A percentile compares a stretch with the other conserved stretches of the same genome.
phyloP scores from a whole-genome alignment of 1,284 basidiomycete species.

The Neotropicomus parvogracilis region DNA sequence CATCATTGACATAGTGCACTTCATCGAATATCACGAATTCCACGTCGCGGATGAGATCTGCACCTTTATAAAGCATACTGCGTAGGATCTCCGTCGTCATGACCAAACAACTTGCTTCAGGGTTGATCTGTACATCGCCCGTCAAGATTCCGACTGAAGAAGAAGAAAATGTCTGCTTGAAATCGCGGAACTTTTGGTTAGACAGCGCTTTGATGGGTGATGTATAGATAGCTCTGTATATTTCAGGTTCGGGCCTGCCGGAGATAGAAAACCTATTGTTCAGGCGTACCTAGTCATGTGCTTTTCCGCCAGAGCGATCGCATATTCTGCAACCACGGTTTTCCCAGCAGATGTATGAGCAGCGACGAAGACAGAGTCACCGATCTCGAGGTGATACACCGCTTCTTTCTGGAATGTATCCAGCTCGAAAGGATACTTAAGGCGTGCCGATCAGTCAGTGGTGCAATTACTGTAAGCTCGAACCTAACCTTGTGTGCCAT shows the following conservation, averaged over 20 bases:
- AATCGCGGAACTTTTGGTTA: conserved; percentile 99
- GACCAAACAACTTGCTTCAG: conserved; percentile 94
- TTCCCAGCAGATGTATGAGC: conserved; percentile 99
- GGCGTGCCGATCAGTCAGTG: conserved; percentile 34
- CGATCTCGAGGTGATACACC: conserved; percentile 95
- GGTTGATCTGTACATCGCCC: conserved; percentile 99
- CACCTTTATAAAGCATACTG: conserved; percentile 98
- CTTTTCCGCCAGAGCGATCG: conserved; percentile 92
- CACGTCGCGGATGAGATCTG: conserved; percentile 96
- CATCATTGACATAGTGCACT: conserved; percentile 99
- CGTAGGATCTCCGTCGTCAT: conserved; percentile 99
- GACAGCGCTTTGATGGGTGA: conserved; percentile 98
- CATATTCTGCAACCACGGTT: conserved; percentile 98
- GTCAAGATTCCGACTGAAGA: conserved; percentile 95
- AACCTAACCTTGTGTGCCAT: conserved; percentile 77
- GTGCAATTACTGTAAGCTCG: conserved; percentile 1
- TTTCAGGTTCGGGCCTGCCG: conserved; percentile 4
- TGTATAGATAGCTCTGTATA: conserved; percentile 89
- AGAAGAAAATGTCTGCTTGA: conserved; percentile 94
- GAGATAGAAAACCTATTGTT: conserved; percentile 13
- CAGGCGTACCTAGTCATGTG: conserved; percentile 90
- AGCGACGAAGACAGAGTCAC: conserved; percentile 97
- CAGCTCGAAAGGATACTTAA: conserved; percentile 81
- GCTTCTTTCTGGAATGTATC: conserved; percentile 97
- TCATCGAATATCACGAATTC: conserved; percentile 99